Evolutionary conservation across 306 rosid species (phyloP).

Genomic region (Quercus bicolor): DNA sequence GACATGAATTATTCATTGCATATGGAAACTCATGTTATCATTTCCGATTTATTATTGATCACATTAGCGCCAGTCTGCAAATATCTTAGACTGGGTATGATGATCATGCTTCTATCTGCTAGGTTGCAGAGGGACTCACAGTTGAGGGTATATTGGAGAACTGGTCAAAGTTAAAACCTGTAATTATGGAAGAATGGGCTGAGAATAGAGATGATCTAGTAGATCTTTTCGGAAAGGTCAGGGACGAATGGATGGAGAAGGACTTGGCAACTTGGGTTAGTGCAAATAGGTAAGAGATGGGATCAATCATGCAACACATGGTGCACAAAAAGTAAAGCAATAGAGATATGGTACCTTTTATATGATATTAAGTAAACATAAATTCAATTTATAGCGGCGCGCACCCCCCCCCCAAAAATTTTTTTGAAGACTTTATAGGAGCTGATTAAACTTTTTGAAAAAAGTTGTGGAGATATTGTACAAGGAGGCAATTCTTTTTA

Average conservation of each 20-base stretch:
- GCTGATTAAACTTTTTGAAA: neutral
- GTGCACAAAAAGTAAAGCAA: conserved; percentile 2
- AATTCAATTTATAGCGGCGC: no score
- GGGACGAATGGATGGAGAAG: conserved; percentile 84
- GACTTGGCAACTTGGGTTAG: conserved; percentile 74
- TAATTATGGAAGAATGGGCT: conserved; percentile 71
- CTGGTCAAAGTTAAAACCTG: conserved; percentile 68
- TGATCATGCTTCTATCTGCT: conserved; percentile 28
- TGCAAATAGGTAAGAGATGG: conserved; percentile 68
- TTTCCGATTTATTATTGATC: neutral
- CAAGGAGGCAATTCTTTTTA: neutral
- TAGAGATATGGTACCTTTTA: neutral
- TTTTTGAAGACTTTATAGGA: neutral
- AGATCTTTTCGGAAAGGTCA: conserved; percentile 69
- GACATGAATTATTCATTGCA: conserved; percentile 3
- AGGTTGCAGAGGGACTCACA: conserved; percentile 76
- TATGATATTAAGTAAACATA: neutral
- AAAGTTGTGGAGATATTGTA: neutral
- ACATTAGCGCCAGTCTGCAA: conserved; percentile 6
- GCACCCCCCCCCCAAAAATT: no score
- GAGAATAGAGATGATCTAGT: conserved; percentile 63
- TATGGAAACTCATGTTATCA: neutral
- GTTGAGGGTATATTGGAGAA: conserved; percentile 75
- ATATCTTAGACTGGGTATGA: conserved; percentile 16
- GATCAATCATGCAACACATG: neutral